phyloP scores from a whole-genome alignment of 257 asterid species.

The Agastache rugosa region DNA sequence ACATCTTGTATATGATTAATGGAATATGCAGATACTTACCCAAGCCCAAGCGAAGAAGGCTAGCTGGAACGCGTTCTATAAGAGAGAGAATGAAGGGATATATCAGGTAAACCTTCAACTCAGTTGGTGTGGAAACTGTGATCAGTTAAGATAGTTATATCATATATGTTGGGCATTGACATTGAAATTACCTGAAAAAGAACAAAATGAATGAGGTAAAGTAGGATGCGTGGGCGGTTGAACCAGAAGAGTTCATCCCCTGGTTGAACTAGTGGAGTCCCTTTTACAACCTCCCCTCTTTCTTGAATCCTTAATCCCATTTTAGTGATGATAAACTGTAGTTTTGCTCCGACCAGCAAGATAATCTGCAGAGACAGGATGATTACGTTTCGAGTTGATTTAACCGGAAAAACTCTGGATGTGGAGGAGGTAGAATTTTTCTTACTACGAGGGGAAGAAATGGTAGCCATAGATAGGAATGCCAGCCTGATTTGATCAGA shows the following conservation, averaged over 20 bases:
- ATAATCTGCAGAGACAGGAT: constrained; percentile 48
- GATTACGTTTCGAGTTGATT: neutral
- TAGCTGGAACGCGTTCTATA: constrained; percentile 71
- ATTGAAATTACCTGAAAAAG: constrained; percentile 60
- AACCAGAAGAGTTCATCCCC: constrained; percentile 76
- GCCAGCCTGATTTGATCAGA: constrained; percentile 50
- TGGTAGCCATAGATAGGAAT: constrained; percentile 71
- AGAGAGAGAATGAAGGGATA: neutral
- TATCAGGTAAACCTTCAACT: constrained; percentile 25
- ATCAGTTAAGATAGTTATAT: neutral
- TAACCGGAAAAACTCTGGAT: neutral
- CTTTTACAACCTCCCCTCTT: constrained; percentile 68
- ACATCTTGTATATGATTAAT: neutral
- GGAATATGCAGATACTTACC: constrained; percentile 45
- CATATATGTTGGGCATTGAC: neutral
- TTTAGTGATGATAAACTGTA: constrained; percentile 67
- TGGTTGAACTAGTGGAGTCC: constrained; percentile 60
- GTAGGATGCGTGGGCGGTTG: constrained; percentile 59
- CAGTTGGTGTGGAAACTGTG: constrained; percentile 8
- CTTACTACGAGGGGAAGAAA: constrained; percentile 63
- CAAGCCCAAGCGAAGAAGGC: constrained; percentile 75
- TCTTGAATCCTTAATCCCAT: constrained; percentile 68
- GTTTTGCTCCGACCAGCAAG: constrained; percentile 65
- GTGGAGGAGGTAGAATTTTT: neutral
- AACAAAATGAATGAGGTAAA: constrained; percentile 64